A percentile compares a stretch with the other conserved stretches of the same genome.
phyloP scores from a whole-genome alignment of 2,329 filamentous ascomycete species.

The Phyllosticta citribraziliensis region DNA sequence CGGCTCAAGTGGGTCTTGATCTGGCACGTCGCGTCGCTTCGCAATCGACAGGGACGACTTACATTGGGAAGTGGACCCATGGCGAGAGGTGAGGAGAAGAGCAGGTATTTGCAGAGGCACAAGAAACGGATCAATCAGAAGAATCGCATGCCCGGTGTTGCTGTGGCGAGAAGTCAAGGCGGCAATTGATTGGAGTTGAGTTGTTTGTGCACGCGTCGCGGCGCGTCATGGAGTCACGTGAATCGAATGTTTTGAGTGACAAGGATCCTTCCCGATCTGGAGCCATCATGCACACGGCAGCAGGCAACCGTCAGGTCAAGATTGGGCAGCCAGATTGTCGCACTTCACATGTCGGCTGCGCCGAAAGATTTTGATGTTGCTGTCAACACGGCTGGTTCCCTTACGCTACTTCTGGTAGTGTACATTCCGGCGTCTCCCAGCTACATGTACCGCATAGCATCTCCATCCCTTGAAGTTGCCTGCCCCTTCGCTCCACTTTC shows the following conservation, averaged over 20 bases:
- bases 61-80: conserved; percentile 24
- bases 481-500: background rate
- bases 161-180: background rate
- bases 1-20: background rate
- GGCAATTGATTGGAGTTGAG: background rate
- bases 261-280: background rate
- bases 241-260: background rate
- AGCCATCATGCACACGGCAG: background rate
- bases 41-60: conserved; percentile 1
- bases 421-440: background rate
- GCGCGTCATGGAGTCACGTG: background rate
- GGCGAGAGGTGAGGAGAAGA: background rate
- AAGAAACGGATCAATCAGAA: background rate
- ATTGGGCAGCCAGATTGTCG: background rate
- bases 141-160: background rate
- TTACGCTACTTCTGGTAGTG: background rate
- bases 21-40: background rate
- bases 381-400: background rate
- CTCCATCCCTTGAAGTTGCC: background rate
- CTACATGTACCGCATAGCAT: background rate
- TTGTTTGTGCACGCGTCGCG: background rate
- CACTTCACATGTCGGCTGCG: background rate
- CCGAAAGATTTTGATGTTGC: background rate
- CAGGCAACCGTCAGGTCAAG: background rate
- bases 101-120: background rate